Conservation (phyloP, 148 eudicot species). For the Beta vulgaris region DNA sequence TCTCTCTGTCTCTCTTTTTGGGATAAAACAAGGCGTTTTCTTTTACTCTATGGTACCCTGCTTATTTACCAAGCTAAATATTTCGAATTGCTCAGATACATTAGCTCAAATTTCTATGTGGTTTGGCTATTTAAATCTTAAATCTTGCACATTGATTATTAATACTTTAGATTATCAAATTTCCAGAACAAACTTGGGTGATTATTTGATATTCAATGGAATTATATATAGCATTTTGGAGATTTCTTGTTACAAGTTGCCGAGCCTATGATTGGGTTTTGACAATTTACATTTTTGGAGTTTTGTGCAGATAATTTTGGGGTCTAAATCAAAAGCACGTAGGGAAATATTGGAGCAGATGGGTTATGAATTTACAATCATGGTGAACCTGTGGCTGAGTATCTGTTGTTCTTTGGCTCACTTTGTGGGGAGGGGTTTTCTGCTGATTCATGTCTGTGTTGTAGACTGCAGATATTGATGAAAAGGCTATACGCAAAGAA, state of each 20-base stretch:
- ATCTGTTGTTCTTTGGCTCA: background rate
- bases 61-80: background rate
- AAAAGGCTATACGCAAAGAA: conserved; percentile 77
- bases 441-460: conserved; percentile 19
- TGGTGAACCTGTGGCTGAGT: conserved; percentile 42
- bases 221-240: background rate
- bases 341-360: conserved; percentile 67
- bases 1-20: background rate
- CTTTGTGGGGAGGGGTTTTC: background rate
- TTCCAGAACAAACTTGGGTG: background rate
- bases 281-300: background rate
- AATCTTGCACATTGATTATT: background rate
- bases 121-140: conserved; percentile 1
- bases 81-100: background rate
- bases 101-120: background rate
- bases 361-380: conserved; percentile 74
- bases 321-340: conserved; percentile 85
- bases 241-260: background rate
- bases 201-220: background rate
- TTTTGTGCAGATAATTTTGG: conserved; percentile 69
- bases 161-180: background rate
- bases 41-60: too few species aligned
- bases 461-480: conserved; percentile 86
- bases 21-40: too few species aligned
- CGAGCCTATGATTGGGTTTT: background rate